Conservation (phyloP, 179 eudicot genomes). For the Carnegiea gigantea region DNA sequence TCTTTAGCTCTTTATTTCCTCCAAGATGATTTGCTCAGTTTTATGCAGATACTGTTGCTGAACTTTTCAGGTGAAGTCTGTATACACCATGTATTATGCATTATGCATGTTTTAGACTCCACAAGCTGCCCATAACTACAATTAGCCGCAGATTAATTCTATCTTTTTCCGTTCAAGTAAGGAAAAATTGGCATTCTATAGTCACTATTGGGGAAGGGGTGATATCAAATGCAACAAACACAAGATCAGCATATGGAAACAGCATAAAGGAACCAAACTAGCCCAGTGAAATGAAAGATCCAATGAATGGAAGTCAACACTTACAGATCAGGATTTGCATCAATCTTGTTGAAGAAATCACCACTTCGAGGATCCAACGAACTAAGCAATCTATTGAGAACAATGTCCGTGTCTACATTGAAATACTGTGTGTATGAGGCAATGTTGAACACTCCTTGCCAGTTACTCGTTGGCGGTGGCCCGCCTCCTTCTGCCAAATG, state of each 20-base stretch:
- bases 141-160: neutral
- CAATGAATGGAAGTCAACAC: slow-evolving; percentile 29
- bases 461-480: slow-evolving; percentile 55
- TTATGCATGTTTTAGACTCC: neutral
- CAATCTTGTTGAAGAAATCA: slow-evolving; percentile 90
- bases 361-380: slow-evolving; percentile 77
- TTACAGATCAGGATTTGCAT: slow-evolving; percentile 96
- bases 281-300: neutral
- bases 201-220: neutral
- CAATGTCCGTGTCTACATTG: slow-evolving; percentile 86
- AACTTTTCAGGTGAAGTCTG: neutral
- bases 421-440: slow-evolving; percentile 87
- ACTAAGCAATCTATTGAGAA: slow-evolving; percentile 73
- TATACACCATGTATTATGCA: neutral
- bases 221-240: neutral
- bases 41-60: neutral
- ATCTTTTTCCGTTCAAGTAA: neutral
- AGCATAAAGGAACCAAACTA: neutral
- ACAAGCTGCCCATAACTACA: neutral
- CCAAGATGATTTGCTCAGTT: neutral
- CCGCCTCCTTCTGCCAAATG: slow-evolving; percentile 62
- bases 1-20: neutral
- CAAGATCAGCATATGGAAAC: neutral
- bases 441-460: slow-evolving; percentile 86
- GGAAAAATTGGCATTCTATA: neutral